These are phyloP conservation scores for Pichia sp. DNA, from an alignment of 1,139 yeast genomes.

Conservation along the genomic window DNA sequence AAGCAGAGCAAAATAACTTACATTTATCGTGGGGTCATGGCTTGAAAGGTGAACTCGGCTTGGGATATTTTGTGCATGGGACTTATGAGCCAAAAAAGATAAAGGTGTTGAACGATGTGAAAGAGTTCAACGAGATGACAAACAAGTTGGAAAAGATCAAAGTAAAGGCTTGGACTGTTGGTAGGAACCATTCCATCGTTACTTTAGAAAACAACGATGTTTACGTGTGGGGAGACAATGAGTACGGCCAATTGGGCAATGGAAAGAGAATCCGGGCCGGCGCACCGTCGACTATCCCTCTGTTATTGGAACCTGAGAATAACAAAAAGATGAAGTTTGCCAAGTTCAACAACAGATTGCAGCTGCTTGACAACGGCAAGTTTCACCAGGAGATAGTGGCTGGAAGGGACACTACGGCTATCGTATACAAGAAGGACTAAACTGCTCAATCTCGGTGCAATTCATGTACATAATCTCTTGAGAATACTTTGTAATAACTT, in stretches of 20 bases:
- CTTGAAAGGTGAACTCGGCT: slow-evolving; percentile 81
- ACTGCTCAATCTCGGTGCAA: too few relatives aligned
- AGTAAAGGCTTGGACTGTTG: slow-evolving; percentile 52
- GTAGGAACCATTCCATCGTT: slow-evolving; percentile 62
- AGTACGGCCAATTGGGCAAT: slow-evolving; percentile 77
- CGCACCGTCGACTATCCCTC: slow-evolving; percentile 53
- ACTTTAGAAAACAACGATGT: slow-evolving; percentile 63
- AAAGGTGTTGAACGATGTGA: slow-evolving; percentile 44
- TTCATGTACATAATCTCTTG: neutral
- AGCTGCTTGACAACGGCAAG: slow-evolving; percentile 35
- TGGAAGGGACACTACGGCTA: slow-evolving; percentile 59
- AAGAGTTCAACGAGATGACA: slow-evolving; percentile 37
- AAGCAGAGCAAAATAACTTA: slow-evolving; percentile 28
- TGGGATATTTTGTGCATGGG: slow-evolving; percentile 66
- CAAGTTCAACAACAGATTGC: slow-evolving; percentile 44
- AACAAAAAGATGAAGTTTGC: slow-evolving; percentile 11
- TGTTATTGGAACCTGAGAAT: slow-evolving; percentile 50
- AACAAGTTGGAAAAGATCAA: slow-evolving; percentile 40
- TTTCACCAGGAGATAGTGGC: slow-evolving; percentile 59
- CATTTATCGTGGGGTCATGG: slow-evolving; percentile 79
- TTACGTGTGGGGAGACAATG: slow-evolving; percentile 79
- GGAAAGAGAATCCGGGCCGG: slow-evolving; percentile 63
- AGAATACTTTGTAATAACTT: neutral
- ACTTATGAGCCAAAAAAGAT: slow-evolving; percentile 63
- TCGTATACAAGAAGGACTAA: slow-evolving; percentile 44